Percentiles rank a stretch among this genome's conserved stretches.
Conservation (phyloP, 257 asterid genomes). For the Solanum dulcamara region DNA sequence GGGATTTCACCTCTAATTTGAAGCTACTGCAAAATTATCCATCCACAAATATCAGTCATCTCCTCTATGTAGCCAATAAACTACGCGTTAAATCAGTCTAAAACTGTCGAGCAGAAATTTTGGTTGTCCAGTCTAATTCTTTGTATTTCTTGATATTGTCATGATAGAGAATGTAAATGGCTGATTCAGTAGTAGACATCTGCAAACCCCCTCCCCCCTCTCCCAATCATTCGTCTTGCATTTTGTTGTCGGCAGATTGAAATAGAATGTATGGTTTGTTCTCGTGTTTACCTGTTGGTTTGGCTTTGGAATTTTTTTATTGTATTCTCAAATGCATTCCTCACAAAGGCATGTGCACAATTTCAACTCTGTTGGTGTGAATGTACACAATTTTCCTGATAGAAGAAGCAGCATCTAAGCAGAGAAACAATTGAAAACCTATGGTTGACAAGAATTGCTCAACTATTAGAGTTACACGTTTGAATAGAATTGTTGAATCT, state of each 20-base stretch:
- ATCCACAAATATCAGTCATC: slow-evolving; percentile 77
- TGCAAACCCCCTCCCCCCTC: neutral
- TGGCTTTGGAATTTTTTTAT: neutral
- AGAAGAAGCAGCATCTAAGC: neutral
- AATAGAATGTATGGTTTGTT: neutral
- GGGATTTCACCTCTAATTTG: slow-evolving; percentile 88
- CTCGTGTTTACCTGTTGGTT: neutral
- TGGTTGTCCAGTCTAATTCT: neutral
- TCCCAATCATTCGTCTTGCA: neutral
- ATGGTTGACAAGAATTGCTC: neutral
- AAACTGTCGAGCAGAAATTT: neutral
- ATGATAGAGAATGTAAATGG: neutral
- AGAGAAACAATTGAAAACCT: neutral
- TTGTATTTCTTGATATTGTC: neutral
- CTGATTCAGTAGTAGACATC: neutral
- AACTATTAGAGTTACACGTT: too few relatives aligned
- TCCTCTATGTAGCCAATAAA: slow-evolving; percentile 85
- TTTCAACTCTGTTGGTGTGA: neutral
- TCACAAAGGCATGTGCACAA: neutral
- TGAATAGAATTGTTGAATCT: too few relatives aligned
- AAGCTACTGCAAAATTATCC: slow-evolving; percentile 87
- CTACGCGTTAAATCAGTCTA: slow-evolving; percentile 32
- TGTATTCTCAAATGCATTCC: neutral
- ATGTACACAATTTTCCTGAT: neutral
- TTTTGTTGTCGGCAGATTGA: neutral